Base-by-base conservation (phyloP, 805 yeast genomes). In the Candida loeiensis region DNA sequence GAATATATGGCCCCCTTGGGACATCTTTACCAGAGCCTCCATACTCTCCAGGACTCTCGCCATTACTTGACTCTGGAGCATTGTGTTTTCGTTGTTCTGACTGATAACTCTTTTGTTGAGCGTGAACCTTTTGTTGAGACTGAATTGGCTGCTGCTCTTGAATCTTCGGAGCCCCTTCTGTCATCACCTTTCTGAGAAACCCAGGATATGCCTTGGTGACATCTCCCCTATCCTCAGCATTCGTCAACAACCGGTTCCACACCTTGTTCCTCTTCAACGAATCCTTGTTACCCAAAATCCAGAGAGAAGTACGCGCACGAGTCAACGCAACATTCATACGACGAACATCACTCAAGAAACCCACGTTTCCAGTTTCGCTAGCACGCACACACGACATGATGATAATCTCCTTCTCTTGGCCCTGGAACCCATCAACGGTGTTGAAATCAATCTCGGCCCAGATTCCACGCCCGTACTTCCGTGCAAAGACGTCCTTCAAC, bases 311-410 rank as follows among this genome's bases (percentile, higher is more conserved):
- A 50, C 83, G 78, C 0, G 98, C 97, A 67, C 99, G 85, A 1
- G 98, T 91, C 26, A 93, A 65, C 0, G 96, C 98, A 39, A 93
- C 99, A 61, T 93, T 93, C 96, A 93, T 87, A 68, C 99, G 85
- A 47, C 99, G 76, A 27, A 82, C 74, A 63, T 93, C 99, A 34
- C 84, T 82, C 58, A 93, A 73, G 63, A 93, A 93, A 13, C 98
- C 99, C 44, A 91, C 87, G 17, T 73, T 65, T 6, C 73, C 76
- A 11, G 75, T 69, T 35, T 80, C 83, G 45, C 73, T 69, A 0
- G 98, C 96, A 53, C 99, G 77, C 3, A 93, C 99, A 77, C 98
- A 91, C 0, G 98, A 89, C 71, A 93, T 82, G 36, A 93, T 77
- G 46, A 93, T 87, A 34, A 93, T 79, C 47, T 91, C 97, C 60